Evolutionary conservation across 345 rosid species (phyloP).

Genomic region (Eucalyptus brandiana): DNA sequence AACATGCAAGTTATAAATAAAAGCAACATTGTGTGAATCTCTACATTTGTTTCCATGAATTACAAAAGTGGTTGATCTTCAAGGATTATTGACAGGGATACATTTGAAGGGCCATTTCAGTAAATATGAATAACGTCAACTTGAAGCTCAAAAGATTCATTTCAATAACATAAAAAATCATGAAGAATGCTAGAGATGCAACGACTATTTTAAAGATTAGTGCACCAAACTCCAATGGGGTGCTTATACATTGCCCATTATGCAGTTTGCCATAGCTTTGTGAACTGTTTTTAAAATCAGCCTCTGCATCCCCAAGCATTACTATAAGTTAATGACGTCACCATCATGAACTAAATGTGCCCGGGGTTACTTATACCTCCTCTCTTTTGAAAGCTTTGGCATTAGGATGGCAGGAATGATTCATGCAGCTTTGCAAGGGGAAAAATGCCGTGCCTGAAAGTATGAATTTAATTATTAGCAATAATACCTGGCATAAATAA

Average conservation of each 20-base stretch:
- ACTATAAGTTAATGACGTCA: not conserved
- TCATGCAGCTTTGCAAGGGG: conserved; percentile 89
- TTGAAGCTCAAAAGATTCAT: not conserved
- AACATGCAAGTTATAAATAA: not conserved
- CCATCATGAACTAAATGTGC: not conserved
- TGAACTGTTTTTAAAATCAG: not conserved
- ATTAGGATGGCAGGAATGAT: conserved; percentile 84
- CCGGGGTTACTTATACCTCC: conserved; percentile 27
- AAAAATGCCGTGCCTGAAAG: conserved; percentile 78
- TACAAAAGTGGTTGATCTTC: not conserved
- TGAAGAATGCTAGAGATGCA: not conserved
- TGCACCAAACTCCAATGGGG: not conserved
- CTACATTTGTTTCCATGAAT: not conserved
- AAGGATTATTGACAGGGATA: not conserved
- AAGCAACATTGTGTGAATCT: not conserved
- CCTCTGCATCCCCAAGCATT: not conserved
- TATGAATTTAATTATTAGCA: not conserved
- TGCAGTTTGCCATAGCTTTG: not conserved
- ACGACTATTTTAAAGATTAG: not conserved
- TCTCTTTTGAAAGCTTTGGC: conserved; percentile 96
- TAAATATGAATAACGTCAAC: not conserved
- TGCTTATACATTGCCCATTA: not conserved
- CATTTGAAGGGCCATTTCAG: not conserved
- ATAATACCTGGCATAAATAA: not conserved
- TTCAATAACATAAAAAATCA: not conserved